Conservation (phyloP, 1,139 yeast genomes). For the Pichia sp. region DNA sequence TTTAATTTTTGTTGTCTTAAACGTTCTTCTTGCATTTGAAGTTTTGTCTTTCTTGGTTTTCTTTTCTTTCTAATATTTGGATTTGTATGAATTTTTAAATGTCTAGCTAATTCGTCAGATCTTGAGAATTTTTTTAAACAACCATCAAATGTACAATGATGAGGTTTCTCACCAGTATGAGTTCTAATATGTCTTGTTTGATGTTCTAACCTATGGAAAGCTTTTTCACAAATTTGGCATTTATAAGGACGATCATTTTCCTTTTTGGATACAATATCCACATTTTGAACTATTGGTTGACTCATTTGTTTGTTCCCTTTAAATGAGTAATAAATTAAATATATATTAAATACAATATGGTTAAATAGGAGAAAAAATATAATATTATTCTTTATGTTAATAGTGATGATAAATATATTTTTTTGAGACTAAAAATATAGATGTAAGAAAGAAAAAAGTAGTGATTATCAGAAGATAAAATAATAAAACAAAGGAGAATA, state of each 20-base stretch:
- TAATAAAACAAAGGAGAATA: too few relatives aligned
- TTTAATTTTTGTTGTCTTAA: conserved; percentile 5
- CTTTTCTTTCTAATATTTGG: conserved; percentile 40
- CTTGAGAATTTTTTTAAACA: conserved; percentile 81
- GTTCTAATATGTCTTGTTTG: conserved; percentile 92
- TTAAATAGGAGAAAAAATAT: too few relatives aligned
- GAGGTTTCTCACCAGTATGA: conserved; percentile 95
- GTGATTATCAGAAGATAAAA: too few relatives aligned
- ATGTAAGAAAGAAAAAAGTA: too few relatives aligned
- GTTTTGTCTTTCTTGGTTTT: conserved; percentile 23
- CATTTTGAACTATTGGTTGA: too few relatives aligned
- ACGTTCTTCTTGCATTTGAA: conserved; percentile 13
- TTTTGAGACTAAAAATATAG: too few relatives aligned
- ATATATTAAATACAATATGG: too few relatives aligned
- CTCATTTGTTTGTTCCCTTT: too few relatives aligned
- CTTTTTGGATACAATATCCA: neutral
- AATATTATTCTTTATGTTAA: too few relatives aligned
- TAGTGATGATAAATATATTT: too few relatives aligned
- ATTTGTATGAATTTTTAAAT: conserved; percentile 77
- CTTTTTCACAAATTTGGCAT: conserved; percentile 87
- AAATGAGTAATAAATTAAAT: too few relatives aligned
- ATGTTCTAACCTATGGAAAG: conserved; percentile 87
- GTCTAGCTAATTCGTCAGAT: conserved; percentile 87
- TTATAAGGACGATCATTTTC: conserved; percentile 61
- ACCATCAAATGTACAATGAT: conserved; percentile 79